These are phyloP conservation scores for Talaromyces sp. DNA, from an alignment of 2,329 filamentous ascomycete species.

Conservation along the genomic window DNA sequence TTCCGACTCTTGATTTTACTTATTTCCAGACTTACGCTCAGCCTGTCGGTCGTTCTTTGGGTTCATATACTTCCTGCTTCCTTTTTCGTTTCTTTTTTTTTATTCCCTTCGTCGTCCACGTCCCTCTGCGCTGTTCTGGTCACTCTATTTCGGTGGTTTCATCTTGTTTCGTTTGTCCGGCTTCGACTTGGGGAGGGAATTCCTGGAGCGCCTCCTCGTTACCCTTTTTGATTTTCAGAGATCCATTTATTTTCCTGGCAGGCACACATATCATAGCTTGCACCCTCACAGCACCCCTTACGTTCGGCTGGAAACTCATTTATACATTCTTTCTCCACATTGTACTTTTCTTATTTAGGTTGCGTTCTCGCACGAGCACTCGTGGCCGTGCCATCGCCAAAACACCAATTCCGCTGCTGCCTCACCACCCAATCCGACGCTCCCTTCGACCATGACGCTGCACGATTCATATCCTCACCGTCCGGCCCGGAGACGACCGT, in stretches of 20 bases:
- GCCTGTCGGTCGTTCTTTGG: constrained; percentile 2
- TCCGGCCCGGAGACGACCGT: constrained; percentile 36
- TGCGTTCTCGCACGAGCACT: constrained; percentile 15
- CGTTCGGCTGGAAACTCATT: constrained; percentile 2
- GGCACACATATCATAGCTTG: constrained; percentile 11
- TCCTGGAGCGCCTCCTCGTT: constrained; percentile 16
- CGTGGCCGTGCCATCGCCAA: constrained; percentile 1
- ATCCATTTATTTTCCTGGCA: constrained; percentile 15
- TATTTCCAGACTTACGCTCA: constrained; percentile 4
- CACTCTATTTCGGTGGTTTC: neutral
- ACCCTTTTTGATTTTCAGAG: constrained; percentile 20
- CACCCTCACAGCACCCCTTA: constrained; percentile 19
- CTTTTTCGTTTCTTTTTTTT: constrained; percentile 14
- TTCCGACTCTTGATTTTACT: neutral
- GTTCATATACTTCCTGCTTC: too few relatives aligned
- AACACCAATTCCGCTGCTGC: neutral
- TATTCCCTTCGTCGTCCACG: constrained; percentile 19
- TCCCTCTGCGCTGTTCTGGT: neutral
- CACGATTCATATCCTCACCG: constrained; percentile 26
- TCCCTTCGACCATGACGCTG: constrained; percentile 8
- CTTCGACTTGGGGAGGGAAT: constrained; percentile 15
- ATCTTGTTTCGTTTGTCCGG: constrained; percentile 6
- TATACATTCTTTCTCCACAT: constrained; percentile 10
- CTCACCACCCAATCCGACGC: neutral
- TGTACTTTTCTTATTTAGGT: constrained; percentile 17